Evolutionary conservation across 768 basidiomycete species (phyloP), one percentile per base, ranked within the genome.

Genomic region (Kwoniella dendrophila): DNA sequence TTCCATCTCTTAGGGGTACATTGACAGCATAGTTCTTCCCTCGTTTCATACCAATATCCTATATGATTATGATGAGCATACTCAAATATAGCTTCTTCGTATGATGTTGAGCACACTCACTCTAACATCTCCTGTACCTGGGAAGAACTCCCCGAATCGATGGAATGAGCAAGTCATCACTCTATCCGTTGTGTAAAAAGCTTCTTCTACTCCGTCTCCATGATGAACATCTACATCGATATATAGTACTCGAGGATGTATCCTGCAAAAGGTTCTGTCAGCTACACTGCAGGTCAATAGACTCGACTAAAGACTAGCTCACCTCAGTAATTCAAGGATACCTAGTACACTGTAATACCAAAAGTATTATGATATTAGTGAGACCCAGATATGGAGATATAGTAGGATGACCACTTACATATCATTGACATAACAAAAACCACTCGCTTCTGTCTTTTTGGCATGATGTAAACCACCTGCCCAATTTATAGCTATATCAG

Each of bases 171-270:
- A 90, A 2, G 95, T 97, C 90, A 97, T 93, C 70, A 98, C 96
- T 52, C 96, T 84, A 77, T 98, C 91, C 3, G 92, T 95, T 34
- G 90, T 94, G 78, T 96, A 97, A 82, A 98, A 97, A 2, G 95
- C 96, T 76, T 98, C 96, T 72, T 99, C 96, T 33, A 98, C 96
- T 14, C 95, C 95, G 76, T 98, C 96, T 18, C 96, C 95, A 78
- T 99, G 96, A 77, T 98, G 96, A 52, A 92, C 92, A 79, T 98
- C 96, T 62, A 98, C 93, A 80, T 99, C 95, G 79, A 99, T 88
- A 77, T 99, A 98, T 30, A 99, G 82, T 16, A 99, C 95, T 55
- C 96, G 87, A 2, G 90, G 71, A 61, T 83, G 82, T 59, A 77
- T 77, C 22, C 79, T 79, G 48, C 5, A n/a, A n/a, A n/a, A 30